Evolutionary conservation across 108 stramenopile genomes (phyloP).

Genomic region (Hondaea fermentalgiana): DNA sequence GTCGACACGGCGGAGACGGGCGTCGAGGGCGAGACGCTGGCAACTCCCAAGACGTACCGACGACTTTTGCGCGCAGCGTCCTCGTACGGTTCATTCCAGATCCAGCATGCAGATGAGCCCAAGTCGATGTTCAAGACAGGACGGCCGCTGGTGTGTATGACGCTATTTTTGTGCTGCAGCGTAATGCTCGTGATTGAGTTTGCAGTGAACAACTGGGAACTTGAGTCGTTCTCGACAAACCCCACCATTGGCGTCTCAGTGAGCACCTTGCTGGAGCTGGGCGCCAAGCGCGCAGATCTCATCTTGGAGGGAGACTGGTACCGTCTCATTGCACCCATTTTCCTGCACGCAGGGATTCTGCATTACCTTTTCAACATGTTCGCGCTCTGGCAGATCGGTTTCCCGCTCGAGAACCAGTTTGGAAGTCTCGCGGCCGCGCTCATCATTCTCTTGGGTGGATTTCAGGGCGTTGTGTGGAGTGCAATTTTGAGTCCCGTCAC

Average conservation of each 20-base stretch:
- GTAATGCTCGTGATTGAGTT: not conserved
- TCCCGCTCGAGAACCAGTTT: conserved; percentile 73
- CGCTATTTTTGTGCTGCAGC: not conserved
- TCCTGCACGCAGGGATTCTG: conserved; percentile 87
- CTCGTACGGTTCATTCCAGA: not conserved
- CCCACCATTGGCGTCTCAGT: conserved; percentile 75
- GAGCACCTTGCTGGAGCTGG: conserved; percentile 69
- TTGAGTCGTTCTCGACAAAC: conserved; percentile 70
- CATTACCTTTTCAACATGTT: conserved; percentile 87
- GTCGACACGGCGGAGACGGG: not conserved
- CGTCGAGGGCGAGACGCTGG: not conserved
- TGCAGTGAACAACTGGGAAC: conserved; percentile 19
- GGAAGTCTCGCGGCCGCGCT: conserved; percentile 59
- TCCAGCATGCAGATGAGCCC: not conserved
- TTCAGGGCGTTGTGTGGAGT: conserved; percentile 73
- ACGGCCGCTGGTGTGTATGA: not conserved
- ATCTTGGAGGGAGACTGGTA: conserved; percentile 73
- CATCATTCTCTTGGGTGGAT: conserved; percentile 68
- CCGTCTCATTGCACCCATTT: conserved; percentile 72
- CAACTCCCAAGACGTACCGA: not conserved
- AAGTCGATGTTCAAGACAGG: not conserved
- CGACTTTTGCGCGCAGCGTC: not conserved
- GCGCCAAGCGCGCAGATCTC: conserved; percentile 66
- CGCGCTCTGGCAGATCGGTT: conserved; percentile 74
- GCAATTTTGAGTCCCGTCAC: conserved; percentile 74